Evolutionary conservation across 345 rosid genomes (phyloP).

Genomic region (Populus euphratica): DNA sequence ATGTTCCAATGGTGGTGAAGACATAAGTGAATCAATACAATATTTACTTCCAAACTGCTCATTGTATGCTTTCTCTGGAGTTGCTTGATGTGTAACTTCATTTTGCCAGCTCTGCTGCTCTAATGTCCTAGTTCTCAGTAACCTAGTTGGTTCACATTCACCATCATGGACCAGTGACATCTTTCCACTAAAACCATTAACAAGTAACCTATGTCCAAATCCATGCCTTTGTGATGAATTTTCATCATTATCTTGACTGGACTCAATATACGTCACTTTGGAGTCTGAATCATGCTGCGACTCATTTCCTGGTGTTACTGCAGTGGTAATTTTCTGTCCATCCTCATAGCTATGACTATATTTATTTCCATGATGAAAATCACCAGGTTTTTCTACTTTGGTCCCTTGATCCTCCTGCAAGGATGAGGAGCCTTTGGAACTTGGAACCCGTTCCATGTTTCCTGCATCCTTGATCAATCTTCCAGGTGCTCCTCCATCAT

Average conservation of each 20-base stretch:
- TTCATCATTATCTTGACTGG: conserved; percentile 35
- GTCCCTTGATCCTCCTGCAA: conserved; percentile 23
- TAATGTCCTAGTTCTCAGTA: conserved; percentile 27
- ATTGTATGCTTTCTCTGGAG: conserved; percentile 18
- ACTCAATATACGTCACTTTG: conserved; percentile 28
- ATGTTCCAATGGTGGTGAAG: conserved; percentile 88
- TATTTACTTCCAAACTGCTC: conserved; percentile 41
- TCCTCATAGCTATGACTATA: conserved; percentile 22
- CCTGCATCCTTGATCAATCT: conserved; percentile 30
- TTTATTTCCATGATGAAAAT: conserved; percentile 27
- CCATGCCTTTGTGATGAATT: conserved; percentile 52
- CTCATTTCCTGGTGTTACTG: conserved; percentile 30
- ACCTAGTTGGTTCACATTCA: conserved; percentile 35
- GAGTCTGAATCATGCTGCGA: conserved; percentile 20
- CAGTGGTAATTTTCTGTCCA: conserved; percentile 17
- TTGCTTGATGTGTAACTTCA: conserved; percentile 23
- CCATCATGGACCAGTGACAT: conserved; percentile 41
- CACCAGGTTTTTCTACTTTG: conserved; percentile 20
- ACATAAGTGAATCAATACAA: conserved; percentile 43
- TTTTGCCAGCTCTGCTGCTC: conserved; percentile 33
- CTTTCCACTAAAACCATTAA: conserved; percentile 54
- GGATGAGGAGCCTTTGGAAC: conserved; percentile 21
- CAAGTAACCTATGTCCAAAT: conserved; percentile 57
- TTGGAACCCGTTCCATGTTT: conserved; percentile 18
- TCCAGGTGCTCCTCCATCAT: conserved; percentile 27